phyloP scores from a whole-genome alignment of 805 yeast species.

The Ogataea angusta region DNA sequence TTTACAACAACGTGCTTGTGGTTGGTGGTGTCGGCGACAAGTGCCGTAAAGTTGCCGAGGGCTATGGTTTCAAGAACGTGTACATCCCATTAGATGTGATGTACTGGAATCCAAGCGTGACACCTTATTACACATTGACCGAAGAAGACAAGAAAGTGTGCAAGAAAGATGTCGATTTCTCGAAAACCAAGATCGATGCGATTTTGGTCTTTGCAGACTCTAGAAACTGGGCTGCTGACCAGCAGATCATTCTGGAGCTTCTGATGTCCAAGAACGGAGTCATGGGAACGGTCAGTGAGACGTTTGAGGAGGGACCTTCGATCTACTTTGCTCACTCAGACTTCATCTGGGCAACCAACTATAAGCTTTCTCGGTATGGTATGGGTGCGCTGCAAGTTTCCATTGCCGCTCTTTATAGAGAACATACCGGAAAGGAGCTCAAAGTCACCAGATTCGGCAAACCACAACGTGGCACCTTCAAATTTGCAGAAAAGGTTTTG shows the following conservation, averaged over 20 bases:
- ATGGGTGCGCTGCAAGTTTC: slow-evolving; percentile 94
- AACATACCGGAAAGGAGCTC: slow-evolving; percentile 78
- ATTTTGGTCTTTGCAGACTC: slow-evolving; percentile 89
- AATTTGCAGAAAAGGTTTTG: slow-evolving; percentile 76
- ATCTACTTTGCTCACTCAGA: slow-evolving; percentile 89
- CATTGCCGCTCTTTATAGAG: slow-evolving; percentile 78
- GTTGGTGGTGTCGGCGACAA: slow-evolving; percentile 88
- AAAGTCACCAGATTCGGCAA: slow-evolving; percentile 84
- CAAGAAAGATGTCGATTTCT: slow-evolving; percentile 58
- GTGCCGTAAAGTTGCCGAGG: slow-evolving; percentile 78
- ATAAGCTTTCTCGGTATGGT: slow-evolving; percentile 77
- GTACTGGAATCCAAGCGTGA: slow-evolving; percentile 83
- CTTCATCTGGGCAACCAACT: slow-evolving; percentile 91
- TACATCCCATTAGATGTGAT: slow-evolving; percentile 78
- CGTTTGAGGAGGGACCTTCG: slow-evolving; percentile 74
- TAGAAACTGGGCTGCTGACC: slow-evolving; percentile 91
- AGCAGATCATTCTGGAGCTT: slow-evolving; percentile 82
- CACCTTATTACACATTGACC: slow-evolving; percentile 77
- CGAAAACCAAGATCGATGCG: slow-evolving; percentile 68
- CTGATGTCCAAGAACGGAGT: slow-evolving; percentile 72
- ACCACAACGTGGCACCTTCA: slow-evolving; percentile 85
- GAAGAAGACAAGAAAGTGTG: slow-evolving; percentile 63
- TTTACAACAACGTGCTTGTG: slow-evolving; percentile 71
- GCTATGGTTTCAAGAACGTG: slow-evolving; percentile 80
- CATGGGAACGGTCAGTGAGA: slow-evolving; percentile 76